These are phyloP conservation scores for Neonectria punicea DNA, from an alignment of 2,329 filamentous ascomycete species.

Conservation along the genomic window DNA sequence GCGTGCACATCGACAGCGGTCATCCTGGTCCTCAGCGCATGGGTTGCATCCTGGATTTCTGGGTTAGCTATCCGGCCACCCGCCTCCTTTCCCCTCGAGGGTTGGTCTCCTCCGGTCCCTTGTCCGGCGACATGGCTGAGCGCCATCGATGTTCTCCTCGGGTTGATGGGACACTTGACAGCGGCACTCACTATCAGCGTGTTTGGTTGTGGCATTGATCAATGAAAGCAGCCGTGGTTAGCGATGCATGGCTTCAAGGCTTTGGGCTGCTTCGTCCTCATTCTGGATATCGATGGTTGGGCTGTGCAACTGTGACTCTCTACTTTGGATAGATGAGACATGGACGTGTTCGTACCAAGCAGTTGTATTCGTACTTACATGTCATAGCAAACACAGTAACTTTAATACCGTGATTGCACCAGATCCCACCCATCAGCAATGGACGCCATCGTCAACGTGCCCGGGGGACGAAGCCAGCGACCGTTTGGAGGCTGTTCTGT, in stretches of 20 bases:
- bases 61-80: slow-evolving; percentile 8
- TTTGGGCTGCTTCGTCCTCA: no score
- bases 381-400: neutral
- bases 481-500: slow-evolving; percentile 34
- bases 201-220: neutral
- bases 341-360: neutral
- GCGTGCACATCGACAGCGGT: slow-evolving; percentile 12
- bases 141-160: slow-evolving; percentile 26
- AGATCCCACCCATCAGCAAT: neutral
- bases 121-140: slow-evolving; percentile 22
- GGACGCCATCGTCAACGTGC: slow-evolving; percentile 4
- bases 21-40: slow-evolving; percentile 12
- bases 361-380: neutral
- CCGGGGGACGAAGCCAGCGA: slow-evolving; percentile 3
- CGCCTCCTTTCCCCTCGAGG: slow-evolving; percentile 11
- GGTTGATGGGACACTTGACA: slow-evolving; percentile 15
- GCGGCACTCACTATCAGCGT: slow-evolving; percentile 21
- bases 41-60: slow-evolving; percentile 15
- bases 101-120: slow-evolving; percentile 17
- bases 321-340: neutral
- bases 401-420: neutral
- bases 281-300: neutral
- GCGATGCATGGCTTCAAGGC: neutral
- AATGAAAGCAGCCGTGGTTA: neutral
- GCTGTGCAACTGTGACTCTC: neutral